Base-by-base conservation (phyloP, 495 filamentous ascomycete genomes). In the Filosporella fistucella region DNA sequence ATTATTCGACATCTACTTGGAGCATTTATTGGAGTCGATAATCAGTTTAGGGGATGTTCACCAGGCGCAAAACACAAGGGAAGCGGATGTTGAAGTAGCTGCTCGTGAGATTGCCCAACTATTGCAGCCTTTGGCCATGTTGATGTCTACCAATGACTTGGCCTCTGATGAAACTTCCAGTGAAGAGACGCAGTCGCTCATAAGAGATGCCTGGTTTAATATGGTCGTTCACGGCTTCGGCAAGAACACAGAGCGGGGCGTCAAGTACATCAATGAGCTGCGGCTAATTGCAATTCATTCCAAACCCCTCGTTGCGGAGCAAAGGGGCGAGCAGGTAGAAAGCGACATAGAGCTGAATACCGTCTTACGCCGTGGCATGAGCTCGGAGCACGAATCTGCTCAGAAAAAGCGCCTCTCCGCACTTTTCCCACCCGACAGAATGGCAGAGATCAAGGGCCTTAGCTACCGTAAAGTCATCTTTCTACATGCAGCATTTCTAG, bases 171-270 rank as follows among this genome's bases (percentile, higher is more conserved):
- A 88, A 29, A 58, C 40, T 3, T 41, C 65, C 18, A 52, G 61
- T 37, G 76, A 81, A 43, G 76, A 88, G 32, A 75, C 76, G 17
- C 67, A 78, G 42, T 74, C 79, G 16, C 68, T 95, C 37, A 80
- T 93, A 52, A 84, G 91, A 28, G 89, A 97, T 71, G 88, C 88
- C 12, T 98, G 93, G 93, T 96, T 95, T 64, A 98, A 98, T 61
- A 86, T 96, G 42, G 85, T 88, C 23, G 83, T 96, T 7, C 91
- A 97, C 63, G 91, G 90, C 25, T 95, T 96, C 60, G 81, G 76
- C n/a, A 71, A 82, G 13, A 76, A 72, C 14, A 88, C 88, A 0
- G 72, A 74, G 17, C 74, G 84, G 47, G 83, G 81, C 26, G 82
- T 80, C 49, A 76, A 75, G 54, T 77, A 88, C 56, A 56, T 75